phyloP scores from a whole-genome alignment of 179 eudicot species.

The Camellia oleifera region DNA sequence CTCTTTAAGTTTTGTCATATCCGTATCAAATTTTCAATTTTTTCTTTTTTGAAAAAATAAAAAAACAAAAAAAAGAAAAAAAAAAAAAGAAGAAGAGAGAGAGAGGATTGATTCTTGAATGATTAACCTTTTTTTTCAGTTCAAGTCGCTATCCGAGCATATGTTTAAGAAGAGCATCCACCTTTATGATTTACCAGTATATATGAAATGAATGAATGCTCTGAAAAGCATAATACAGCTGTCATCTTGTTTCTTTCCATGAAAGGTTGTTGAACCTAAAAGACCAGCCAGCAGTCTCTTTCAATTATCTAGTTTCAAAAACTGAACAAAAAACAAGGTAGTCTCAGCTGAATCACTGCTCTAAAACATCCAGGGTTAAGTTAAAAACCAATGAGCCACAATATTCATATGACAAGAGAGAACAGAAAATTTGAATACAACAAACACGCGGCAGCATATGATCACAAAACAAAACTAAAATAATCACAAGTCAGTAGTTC shows the following conservation, averaged over 20 bases:
- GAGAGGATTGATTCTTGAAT: too few relatives aligned
- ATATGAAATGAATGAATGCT: neutral
- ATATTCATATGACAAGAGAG: neutral
- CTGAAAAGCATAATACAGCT: neutral
- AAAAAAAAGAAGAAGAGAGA: too few relatives aligned
- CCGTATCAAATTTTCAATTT: too few relatives aligned
- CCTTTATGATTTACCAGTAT: neutral
- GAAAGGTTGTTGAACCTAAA: neutral
- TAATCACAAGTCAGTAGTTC: neutral
- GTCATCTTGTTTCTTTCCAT: neutral
- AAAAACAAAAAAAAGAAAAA: too few relatives aligned
- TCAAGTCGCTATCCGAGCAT: too few relatives aligned
- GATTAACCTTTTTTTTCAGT: too few relatives aligned
- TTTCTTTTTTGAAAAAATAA: too few relatives aligned
- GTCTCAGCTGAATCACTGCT: neutral
- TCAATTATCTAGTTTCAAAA: neutral
- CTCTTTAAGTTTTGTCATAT: too few relatives aligned
- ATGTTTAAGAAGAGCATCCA: neutral
- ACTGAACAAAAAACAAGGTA: neutral
- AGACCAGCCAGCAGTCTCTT: neutral
- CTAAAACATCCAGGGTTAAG: neutral
- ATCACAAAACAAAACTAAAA: neutral
- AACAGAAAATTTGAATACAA: neutral
- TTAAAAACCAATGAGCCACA: neutral
- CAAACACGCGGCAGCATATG: neutral